Percentiles rank a stretch among this genome's conserved stretches.
Evolutionary conservation across 2,329 filamentous ascomycete species (phyloP).

Genomic region (Trichocomaceae sp.): DNA sequence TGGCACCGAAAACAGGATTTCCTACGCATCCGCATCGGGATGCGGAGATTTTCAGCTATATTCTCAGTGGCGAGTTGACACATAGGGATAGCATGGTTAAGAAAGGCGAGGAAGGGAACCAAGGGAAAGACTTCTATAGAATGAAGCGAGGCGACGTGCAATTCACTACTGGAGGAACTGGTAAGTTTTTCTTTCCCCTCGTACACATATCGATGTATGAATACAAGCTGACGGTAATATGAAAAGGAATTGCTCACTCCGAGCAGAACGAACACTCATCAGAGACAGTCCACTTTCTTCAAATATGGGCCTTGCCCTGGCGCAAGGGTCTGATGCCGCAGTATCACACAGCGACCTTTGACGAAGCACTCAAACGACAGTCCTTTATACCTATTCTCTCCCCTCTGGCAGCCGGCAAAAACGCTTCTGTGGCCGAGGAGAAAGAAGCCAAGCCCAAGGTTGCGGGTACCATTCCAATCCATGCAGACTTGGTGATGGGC

Average conservation of each 20-base stretch:
- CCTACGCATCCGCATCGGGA: constrained; percentile 79
- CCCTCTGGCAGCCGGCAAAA: constrained; percentile 59
- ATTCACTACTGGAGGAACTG: constrained; percentile 80
- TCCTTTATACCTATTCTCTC: constrained; percentile 70
- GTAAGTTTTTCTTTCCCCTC: constrained; percentile 31
- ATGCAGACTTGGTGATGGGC: constrained; percentile 77
- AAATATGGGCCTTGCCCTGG: constrained; percentile 84
- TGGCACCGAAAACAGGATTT: constrained; percentile 67
- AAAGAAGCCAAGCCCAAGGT: constrained; percentile 56
- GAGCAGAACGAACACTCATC: constrained; percentile 65
- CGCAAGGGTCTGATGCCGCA: constrained; percentile 62
- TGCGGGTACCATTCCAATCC: constrained; percentile 67
- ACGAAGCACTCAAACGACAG: constrained; percentile 64
- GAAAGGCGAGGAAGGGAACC: constrained; percentile 57
- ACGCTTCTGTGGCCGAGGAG: constrained; percentile 58
- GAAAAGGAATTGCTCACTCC: constrained; percentile 64
- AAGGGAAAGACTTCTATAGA: constrained; percentile 58
- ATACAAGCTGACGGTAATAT: background rate
- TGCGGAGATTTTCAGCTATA: constrained; percentile 85
- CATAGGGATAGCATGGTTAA: constrained; percentile 80
- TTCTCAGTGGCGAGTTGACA: constrained; percentile 76
- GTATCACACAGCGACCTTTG: constrained; percentile 69
- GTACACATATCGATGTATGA: background rate
- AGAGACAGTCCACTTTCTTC: constrained; percentile 69
- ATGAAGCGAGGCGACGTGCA: constrained; percentile 79